Evolutionary conservation across 768 basidiomycete genomes (phyloP).

Genomic region (Mycena filopes): DNA sequence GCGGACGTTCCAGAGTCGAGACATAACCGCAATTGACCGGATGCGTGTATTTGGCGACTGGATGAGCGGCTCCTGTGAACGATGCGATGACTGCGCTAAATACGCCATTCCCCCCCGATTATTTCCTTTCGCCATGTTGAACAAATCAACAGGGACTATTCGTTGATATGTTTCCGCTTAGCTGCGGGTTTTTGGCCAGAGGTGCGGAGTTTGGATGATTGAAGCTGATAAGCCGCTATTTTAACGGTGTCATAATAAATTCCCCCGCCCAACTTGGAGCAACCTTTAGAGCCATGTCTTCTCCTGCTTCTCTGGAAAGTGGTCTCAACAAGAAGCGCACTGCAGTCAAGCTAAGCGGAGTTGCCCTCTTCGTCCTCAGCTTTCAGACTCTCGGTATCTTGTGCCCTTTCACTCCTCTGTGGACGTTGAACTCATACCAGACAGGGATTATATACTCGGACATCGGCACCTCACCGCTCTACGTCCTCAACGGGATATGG

Average conservation of each 20-base stretch:
- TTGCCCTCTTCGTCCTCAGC: constrained; percentile 44
- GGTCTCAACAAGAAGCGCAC: constrained; percentile 43
- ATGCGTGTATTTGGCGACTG: no score
- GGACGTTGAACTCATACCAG: background rate
- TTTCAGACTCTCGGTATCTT: constrained; percentile 47
- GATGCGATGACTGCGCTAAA: constrained; percentile 40
- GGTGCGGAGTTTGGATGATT: no score
- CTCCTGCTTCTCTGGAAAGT: constrained; percentile 37
- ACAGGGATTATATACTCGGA: constrained; percentile 61
- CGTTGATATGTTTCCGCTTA: no score
- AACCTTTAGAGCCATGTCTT: constrained; percentile 32
- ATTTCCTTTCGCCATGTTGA: background rate
- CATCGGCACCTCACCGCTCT: constrained; percentile 70
- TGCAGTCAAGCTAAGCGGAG: constrained; percentile 44
- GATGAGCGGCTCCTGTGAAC: no score
- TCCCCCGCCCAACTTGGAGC: background rate
- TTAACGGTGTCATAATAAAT: background rate
- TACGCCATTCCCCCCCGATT: constrained; percentile 41
- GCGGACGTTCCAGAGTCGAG: no score
- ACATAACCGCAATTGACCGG: no score
- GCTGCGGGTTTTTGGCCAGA: no score
- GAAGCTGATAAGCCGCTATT: no score
- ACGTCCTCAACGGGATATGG: constrained; percentile 75
- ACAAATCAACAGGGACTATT: no score
- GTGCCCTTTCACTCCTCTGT: background rate